Evolutionary conservation across 2,329 filamentous ascomycete genomes (phyloP), one percentile per base, ranked within the genome.

Genomic region (Xylaria sp.): DNA sequence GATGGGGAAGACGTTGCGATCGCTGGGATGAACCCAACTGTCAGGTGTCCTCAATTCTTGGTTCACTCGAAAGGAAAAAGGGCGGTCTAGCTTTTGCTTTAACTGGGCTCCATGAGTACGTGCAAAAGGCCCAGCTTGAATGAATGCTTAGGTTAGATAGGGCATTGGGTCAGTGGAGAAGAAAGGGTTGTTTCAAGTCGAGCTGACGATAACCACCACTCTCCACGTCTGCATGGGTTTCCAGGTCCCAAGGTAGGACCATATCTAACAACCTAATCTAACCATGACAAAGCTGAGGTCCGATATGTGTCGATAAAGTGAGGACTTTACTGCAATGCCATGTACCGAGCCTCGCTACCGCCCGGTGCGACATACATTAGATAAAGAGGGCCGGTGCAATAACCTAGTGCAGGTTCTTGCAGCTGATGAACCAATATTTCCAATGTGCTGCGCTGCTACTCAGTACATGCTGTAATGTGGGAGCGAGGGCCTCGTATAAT

Each of bases 111-210:
- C 19, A 8, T 9, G 2, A 4, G 19, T 38, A 42, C 46, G 33
- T 11, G 33, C 25, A 59, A 25, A 55, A 14, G 11, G 15, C 28
- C 25, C 8, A 33, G 25, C 45, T n/a, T 55, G n/a, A 19, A 38
- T 62, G n/a, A 55, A 14, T 3, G 15, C 28, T n/a, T 3, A 33
- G 25, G 25, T n/a, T 55, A 12, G 25, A 38, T 62, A 55, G 37
- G 57, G 37, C 43, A 52, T 28, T 35, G 33, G 17, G 42, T 35
- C 33, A 35, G 60, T 60, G 63, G 60, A 47, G 50, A 56, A 45
- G 56, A 51, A 60, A n/a, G 55, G 35, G 35, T 49, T 57, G 63
- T 65, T 65, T 65, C 63, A 65, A 54, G 52, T 63, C 23, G 45
- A n/a, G 63, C 63, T 65, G 63, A 65, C 60, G 33, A 59, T 38